phyloP scores from a whole-genome alignment of 2,329 filamentous ascomycete genomes.

The Aureobasidium sp. region DNA sequence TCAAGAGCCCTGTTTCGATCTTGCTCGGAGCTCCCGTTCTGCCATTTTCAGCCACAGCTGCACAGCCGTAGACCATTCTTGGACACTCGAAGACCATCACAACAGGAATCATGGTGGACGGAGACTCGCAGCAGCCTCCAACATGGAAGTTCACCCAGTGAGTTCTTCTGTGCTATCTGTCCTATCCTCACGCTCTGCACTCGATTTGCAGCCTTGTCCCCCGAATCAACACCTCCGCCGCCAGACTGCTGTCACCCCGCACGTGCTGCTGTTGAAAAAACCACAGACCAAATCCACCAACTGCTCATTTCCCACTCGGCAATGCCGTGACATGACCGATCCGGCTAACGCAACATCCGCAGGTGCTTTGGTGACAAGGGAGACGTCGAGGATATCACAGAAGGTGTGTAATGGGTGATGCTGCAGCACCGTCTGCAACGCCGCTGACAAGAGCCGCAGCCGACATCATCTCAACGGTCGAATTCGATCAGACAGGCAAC shows the following conservation, averaged over 20 bases:
- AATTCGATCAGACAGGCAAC: slow-evolving; percentile 85
- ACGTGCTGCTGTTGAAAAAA: slow-evolving; percentile 3
- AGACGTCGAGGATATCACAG: slow-evolving; percentile 97
- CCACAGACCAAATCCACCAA: background rate
- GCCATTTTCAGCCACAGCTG: background rate
- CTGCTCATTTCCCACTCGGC: background rate
- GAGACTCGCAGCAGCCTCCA: slow-evolving; percentile 67
- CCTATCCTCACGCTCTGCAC: no score
- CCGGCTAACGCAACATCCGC: slow-evolving; percentile 12
- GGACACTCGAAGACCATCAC: background rate
- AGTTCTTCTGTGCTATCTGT: slow-evolving; percentile 40
- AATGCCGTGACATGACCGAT: background rate
- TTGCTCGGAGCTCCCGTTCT: background rate
- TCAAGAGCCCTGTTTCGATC: background rate
- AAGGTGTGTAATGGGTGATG: slow-evolving; percentile 53
- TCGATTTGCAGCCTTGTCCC: no score
- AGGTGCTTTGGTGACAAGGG: slow-evolving; percentile 99
- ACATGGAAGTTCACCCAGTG: slow-evolving; percentile 99
- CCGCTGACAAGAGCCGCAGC: slow-evolving; percentile 43
- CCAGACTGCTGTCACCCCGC: background rate
- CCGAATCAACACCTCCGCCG: no score
- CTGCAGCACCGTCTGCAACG: background rate
- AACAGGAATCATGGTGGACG: slow-evolving; percentile 78
- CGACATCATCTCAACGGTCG: slow-evolving; percentile 86
- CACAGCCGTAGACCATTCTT: background rate